These are phyloP conservation scores for Casuarina glauca DNA, from an alignment of 306 rosid genomes.

Conservation along the genomic window DNA sequence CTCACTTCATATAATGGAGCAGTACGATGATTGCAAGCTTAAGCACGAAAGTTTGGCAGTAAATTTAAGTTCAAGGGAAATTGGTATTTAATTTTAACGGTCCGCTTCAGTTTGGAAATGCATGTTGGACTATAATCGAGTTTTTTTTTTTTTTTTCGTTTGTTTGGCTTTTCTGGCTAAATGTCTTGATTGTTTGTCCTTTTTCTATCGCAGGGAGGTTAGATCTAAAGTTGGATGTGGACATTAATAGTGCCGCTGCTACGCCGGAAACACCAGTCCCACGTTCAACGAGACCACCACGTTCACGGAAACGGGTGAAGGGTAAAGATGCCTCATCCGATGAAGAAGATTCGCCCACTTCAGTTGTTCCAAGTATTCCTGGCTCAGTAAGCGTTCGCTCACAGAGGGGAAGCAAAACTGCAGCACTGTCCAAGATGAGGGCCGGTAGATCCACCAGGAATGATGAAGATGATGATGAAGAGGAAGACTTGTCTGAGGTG, in stretches of 20 bases:
- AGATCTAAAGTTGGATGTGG: slow-evolving; percentile 47
- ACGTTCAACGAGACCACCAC: slow-evolving; percentile 40
- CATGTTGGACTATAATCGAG: not conserved
- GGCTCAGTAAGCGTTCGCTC: slow-evolving; percentile 51
- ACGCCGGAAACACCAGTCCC: slow-evolving; percentile 68
- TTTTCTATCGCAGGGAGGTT: slow-evolving; percentile 30
- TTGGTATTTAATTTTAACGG: not conserved
- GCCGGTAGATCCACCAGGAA: slow-evolving; percentile 33
- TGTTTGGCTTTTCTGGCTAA: not conserved
- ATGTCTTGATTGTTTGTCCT: not conserved
- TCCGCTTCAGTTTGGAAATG: not conserved
- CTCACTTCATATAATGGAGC: not conserved
- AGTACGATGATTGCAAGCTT: not conserved
- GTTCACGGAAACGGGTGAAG: slow-evolving; percentile 64
- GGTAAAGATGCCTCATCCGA: slow-evolving; percentile 62
- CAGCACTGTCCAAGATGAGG: slow-evolving; percentile 69
- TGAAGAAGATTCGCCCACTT: slow-evolving; percentile 61
- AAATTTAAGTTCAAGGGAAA: not conserved
- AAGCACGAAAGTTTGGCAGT: not conserved
- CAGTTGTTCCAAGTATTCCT: slow-evolving; percentile 47
- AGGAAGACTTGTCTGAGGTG: slow-evolving; percentile 54
- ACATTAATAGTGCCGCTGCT: slow-evolving; percentile 39
- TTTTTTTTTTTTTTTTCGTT: not conserved
- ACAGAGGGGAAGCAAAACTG: slow-evolving; percentile 90
- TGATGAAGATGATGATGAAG: slow-evolving; percentile 43